A percentile compares a stretch with the other conserved stretches of the same genome.
Conservation (phyloP, 441 rosid species). For the Manihot esculenta region DNA sequence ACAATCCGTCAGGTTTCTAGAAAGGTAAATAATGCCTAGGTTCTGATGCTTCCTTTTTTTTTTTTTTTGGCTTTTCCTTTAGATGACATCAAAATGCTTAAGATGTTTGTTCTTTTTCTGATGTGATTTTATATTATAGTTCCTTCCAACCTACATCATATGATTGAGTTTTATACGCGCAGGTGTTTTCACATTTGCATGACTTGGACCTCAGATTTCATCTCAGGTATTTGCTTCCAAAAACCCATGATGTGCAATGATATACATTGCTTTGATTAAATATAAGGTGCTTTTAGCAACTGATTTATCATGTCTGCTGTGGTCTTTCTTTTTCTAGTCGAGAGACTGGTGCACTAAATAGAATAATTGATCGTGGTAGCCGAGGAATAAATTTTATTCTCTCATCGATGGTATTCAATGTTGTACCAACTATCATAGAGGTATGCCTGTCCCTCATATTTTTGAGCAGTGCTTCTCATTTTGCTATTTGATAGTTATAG, state of each 20-base stretch:
- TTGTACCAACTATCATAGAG: too few species aligned
- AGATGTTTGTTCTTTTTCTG: not conserved
- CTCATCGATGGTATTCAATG: constrained; percentile 38
- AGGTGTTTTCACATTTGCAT: constrained; percentile 90
- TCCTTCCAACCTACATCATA: not conserved
- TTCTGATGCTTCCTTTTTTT: not conserved
- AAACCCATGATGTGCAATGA: not conserved
- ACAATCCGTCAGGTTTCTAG: constrained; percentile 83
- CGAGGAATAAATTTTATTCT: constrained; percentile 86
- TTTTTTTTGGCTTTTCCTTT: not conserved
- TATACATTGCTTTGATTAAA: constrained; percentile 5
- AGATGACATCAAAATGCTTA: not conserved
- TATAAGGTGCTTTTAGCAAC: constrained; percentile 7
- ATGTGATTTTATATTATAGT: not conserved
- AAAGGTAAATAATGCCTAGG: constrained; percentile 45
- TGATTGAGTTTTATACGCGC: constrained; percentile 17
- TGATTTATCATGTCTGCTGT: constrained; percentile 15
- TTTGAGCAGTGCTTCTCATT: too few species aligned
- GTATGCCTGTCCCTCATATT: too few species aligned
- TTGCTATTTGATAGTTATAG: not conserved
- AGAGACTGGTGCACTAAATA: constrained; percentile 85
- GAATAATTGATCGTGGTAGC: constrained; percentile 93
- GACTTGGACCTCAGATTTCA: constrained; percentile 83
- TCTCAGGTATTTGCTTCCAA: constrained; percentile 58
- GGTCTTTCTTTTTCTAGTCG: constrained; percentile 53